These are phyloP conservation scores for Sideroxylon spinosum DNA, from an alignment of 179 eudicot genomes.

Conservation along the genomic window DNA sequence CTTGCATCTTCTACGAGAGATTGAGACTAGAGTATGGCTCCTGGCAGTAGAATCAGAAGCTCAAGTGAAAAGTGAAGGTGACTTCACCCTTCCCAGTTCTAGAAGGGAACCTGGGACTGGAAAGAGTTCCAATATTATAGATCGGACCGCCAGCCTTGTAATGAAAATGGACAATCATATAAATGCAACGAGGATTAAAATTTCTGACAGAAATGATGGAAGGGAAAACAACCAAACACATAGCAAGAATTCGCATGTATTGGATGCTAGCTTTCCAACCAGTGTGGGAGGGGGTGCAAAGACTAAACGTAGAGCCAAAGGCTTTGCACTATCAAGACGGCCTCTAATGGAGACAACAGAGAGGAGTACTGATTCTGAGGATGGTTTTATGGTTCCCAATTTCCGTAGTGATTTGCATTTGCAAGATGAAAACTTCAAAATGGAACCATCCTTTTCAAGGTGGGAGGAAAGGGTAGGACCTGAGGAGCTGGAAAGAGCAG, in stretches of 20 bases:
- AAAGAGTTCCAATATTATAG: slow-evolving; percentile 62
- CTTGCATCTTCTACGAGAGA: slow-evolving; percentile 84
- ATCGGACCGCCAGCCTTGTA: slow-evolving; percentile 70
- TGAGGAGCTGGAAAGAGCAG: slow-evolving; percentile 87
- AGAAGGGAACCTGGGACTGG: slow-evolving; percentile 48
- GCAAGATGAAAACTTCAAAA: slow-evolving; percentile 47
- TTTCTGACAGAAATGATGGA: slow-evolving; percentile 46
- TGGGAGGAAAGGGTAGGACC: slow-evolving; percentile 97
- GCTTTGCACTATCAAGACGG: slow-evolving; percentile 49
- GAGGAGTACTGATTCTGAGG: slow-evolving; percentile 52
- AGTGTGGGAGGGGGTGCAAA: slow-evolving; percentile 40
- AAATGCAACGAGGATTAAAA: slow-evolving; percentile 38
- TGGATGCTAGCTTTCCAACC: slow-evolving; percentile 44
- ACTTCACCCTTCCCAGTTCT: slow-evolving; percentile 38
- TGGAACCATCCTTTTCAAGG: slow-evolving; percentile 68
- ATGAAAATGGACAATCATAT: slow-evolving; percentile 80
- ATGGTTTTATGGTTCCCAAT: slow-evolving; percentile 27
- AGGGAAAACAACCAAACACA: slow-evolving; percentile 46
- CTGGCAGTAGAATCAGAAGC: slow-evolving; percentile 96
- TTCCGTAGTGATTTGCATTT: slow-evolving; percentile 39
- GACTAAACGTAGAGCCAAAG: slow-evolving; percentile 70
- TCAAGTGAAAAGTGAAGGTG: slow-evolving; percentile 67
- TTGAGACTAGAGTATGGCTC: slow-evolving; percentile 96
- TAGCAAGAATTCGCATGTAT: slow-evolving; percentile 39
- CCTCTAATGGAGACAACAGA: slow-evolving; percentile 47